Conservation (phyloP, 345 rosid species). For the Hevea brasiliensis region DNA sequence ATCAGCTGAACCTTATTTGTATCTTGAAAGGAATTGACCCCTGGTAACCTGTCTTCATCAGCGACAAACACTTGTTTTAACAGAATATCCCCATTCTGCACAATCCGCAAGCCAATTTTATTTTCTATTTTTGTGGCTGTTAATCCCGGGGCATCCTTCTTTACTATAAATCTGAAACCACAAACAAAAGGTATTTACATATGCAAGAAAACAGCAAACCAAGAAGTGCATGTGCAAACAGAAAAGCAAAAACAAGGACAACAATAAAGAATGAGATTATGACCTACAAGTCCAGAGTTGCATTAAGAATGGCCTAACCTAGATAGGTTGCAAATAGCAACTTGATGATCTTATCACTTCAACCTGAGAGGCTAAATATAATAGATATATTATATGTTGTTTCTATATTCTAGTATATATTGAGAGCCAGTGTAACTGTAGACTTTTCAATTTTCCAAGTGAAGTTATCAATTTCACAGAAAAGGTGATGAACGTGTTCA, state of each 20-base stretch:
- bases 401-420: neutral
- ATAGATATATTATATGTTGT: neutral
- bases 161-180: slow-evolving; percentile 69
- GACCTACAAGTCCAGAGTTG: neutral
- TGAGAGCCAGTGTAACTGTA: neutral
- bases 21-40: slow-evolving; percentile 87
- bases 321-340: neutral
- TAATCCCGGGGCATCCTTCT: slow-evolving; percentile 92
- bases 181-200: slow-evolving; percentile 8
- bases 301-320: neutral
- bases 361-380: neutral
- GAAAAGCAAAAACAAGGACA: neutral
- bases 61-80: slow-evolving; percentile 78
- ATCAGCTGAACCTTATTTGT: slow-evolving; percentile 67
- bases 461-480: neutral
- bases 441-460: neutral
- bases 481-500: neutral
- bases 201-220: slow-evolving; percentile 2
- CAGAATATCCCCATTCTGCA: slow-evolving; percentile 93
- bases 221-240: neutral
- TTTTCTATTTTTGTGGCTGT: slow-evolving; percentile 78
- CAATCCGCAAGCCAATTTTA: slow-evolving; percentile 91
- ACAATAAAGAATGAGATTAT: neutral
- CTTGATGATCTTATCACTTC: neutral
- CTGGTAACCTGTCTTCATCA: slow-evolving; percentile 83